Evolutionary conservation across 345 rosid species (phyloP).

Genomic region (Eucalyptus marginata): DNA sequence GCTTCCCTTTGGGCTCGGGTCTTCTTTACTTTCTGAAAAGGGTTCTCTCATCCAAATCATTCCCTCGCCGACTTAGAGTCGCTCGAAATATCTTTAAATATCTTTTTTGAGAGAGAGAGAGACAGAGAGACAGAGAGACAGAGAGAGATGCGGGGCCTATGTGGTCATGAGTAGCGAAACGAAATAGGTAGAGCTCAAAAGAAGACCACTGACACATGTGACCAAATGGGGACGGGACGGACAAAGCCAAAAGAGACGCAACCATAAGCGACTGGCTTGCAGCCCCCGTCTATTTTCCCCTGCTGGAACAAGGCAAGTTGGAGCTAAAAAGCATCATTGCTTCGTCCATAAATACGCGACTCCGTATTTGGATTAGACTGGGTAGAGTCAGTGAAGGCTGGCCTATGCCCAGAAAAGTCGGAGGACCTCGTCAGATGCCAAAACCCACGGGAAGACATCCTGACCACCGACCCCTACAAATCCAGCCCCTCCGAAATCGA

Average conservation of each 20-base stretch:
- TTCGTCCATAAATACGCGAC: not conserved
- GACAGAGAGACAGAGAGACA: not conserved
- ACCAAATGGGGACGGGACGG: not conserved
- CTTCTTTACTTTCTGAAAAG: not conserved
- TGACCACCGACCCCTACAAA: not conserved
- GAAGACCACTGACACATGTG: constrained; percentile 1
- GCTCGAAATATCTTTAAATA: not conserved
- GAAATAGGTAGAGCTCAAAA: not conserved
- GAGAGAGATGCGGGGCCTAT: not conserved
- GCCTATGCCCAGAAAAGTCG: not conserved
- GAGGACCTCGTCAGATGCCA: not conserved
- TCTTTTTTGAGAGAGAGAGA: not conserved
- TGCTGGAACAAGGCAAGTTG: constrained; percentile 11
- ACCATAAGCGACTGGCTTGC: constrained; percentile 1
- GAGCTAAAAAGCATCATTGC: not conserved
- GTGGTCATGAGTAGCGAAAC: not conserved
- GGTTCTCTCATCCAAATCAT: not conserved
- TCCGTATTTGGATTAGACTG: not conserved
- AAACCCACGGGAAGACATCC: not conserved
- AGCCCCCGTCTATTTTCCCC: not conserved
- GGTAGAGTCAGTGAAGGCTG: not conserved
- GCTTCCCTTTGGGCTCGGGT: not conserved
- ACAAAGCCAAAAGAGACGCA: not conserved
- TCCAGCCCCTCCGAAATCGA: not conserved
- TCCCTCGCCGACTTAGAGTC: not conserved